Base-by-base conservation (phyloP, 2,329 filamentous ascomycete species). In the Fonsecaea pugnacius region DNA sequence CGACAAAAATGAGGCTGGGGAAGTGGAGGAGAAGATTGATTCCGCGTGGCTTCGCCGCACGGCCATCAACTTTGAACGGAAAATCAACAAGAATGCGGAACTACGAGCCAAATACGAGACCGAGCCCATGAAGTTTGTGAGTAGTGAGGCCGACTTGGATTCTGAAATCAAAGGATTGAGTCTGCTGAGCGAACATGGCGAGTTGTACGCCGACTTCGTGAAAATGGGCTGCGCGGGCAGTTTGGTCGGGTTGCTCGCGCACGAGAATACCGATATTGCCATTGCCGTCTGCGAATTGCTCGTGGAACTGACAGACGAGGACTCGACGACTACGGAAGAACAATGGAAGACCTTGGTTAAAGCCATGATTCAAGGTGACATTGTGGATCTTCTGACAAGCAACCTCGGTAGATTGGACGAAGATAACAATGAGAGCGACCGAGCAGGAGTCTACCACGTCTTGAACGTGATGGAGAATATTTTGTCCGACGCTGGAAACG, bases 191-290 rank as follows among this genome's bases (percentile, higher is more conserved):
- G 92, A 99, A 72, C 91, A 98, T 74, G 85, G 93, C 2, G 89
- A 91, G 66, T 83, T 96, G 21, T 97, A 95, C 76, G 80, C 81
- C 12, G 91, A 96, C 66, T 92, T 96, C 72, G 88, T 89, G 35
- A 88, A 87, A 69, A 81, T 92, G 58, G 90, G 91, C 21, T 90
- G 87, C 64, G 87, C 88, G 0, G 85, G 79, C 4, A 93, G 89
- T 60, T 78, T 99, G 57, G 91, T 96, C 1, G 86, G 89, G 1
- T 78, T 99, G 58, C 80, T 99, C 55, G 89, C 94, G 16, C 95
- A 99, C 75, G 95, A 99, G 72, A 99, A 99, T 75, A 94, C 93
- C 0, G 95, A 99, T 73, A 96, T 99, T 69, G 92, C 95, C 10
- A 96, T 98, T 71, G 91, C 90, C 68, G 91, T 90, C 0, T 88